Conservation (phyloP, 1,139 yeast genomes). For the Geotrichum europaeum region DNA sequence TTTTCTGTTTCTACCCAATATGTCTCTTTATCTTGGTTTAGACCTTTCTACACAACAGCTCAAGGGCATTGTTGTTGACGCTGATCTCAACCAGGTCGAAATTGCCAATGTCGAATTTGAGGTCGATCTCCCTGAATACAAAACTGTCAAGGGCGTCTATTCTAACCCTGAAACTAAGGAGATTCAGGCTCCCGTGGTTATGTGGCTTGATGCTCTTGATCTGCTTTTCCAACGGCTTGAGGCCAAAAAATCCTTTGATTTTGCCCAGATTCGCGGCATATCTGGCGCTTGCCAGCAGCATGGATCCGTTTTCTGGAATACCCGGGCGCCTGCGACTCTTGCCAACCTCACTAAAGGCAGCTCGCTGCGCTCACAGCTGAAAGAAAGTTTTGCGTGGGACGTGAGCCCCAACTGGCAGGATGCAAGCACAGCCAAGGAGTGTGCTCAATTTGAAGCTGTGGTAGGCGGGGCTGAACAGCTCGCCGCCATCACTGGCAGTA, state of each 20-base stretch:
- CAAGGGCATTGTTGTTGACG: constrained; percentile 64
- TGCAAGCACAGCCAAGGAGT: constrained; percentile 72
- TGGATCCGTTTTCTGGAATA: constrained; percentile 80
- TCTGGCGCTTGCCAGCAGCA: constrained; percentile 92
- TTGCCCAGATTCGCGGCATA: constrained; percentile 57
- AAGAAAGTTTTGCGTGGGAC: constrained; percentile 51
- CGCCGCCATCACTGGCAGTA: constrained; percentile 72
- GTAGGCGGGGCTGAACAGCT: constrained; percentile 60
- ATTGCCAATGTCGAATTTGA: constrained; percentile 72
- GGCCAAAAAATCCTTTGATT: constrained; percentile 45
- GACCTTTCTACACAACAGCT: constrained; percentile 89
- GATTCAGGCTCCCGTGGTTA: constrained; percentile 66
- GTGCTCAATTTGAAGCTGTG: constrained; percentile 52
- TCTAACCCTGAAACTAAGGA: constrained; percentile 34
- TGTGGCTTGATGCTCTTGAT: constrained; percentile 88
- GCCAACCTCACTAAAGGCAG: constrained; percentile 17
- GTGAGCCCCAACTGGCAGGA: constrained; percentile 94
- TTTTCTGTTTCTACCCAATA: constrained; percentile 20
- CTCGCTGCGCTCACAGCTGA: constrained; percentile 22
- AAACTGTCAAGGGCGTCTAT: constrained; percentile 66
- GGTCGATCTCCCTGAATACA: constrained; percentile 51
- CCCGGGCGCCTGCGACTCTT: constrained; percentile 42
- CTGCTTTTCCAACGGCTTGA: constrained; percentile 52
- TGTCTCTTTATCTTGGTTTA: constrained; percentile 50
- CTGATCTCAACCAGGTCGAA: constrained; percentile 45